phyloP scores from a whole-genome alignment of 768 basidiomycete species.

The Amanita rubescens region DNA sequence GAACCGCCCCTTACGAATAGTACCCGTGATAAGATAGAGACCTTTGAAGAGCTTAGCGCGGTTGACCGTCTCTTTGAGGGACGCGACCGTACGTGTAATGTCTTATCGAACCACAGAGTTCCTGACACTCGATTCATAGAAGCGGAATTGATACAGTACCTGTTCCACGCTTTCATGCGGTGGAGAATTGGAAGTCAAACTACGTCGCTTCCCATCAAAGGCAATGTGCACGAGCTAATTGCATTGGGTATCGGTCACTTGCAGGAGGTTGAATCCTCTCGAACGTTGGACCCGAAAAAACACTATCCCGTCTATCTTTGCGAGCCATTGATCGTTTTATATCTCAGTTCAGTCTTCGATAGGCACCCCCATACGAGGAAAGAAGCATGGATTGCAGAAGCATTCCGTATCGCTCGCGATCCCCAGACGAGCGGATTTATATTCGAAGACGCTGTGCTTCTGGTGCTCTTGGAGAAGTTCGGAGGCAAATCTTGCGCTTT shows the following conservation, averaged over 20 bases:
- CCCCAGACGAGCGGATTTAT: background rate
- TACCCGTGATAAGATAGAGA: slow-evolving; percentile 6
- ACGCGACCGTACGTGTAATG: slow-evolving; percentile 6
- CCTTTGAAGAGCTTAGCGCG: slow-evolving; percentile 8
- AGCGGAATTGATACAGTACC: slow-evolving; percentile 7
- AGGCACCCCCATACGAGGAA: background rate
- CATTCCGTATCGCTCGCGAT: slow-evolving; percentile 3
- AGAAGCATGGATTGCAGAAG: slow-evolving; percentile 1
- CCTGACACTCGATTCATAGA: slow-evolving; percentile 8
- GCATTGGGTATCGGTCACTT: slow-evolving; percentile 11
- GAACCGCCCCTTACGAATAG: slow-evolving; percentile 4
- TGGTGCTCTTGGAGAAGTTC: slow-evolving; percentile 4
- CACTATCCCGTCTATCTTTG: slow-evolving; percentile 10
- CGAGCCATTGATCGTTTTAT: slow-evolving; percentile 12
- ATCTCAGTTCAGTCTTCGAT: slow-evolving; percentile 13
- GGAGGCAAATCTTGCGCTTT: slow-evolving; percentile 9
- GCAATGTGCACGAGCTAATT: slow-evolving; percentile 11
- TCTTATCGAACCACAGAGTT: slow-evolving; percentile 3
- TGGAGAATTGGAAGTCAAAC: slow-evolving; percentile 12
- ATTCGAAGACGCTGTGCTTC: background rate
- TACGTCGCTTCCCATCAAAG: slow-evolving; percentile 7
- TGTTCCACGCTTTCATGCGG: slow-evolving; percentile 11
- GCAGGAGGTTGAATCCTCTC: background rate
- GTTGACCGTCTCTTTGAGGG: slow-evolving; percentile 10
- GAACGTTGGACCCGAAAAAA: background rate